Percentiles rank a stretch among this genome's conserved stretches.
phyloP scores from a whole-genome alignment of 2,329 filamentous ascomycete genomes.

The Chaetoscypha palmicola region DNA sequence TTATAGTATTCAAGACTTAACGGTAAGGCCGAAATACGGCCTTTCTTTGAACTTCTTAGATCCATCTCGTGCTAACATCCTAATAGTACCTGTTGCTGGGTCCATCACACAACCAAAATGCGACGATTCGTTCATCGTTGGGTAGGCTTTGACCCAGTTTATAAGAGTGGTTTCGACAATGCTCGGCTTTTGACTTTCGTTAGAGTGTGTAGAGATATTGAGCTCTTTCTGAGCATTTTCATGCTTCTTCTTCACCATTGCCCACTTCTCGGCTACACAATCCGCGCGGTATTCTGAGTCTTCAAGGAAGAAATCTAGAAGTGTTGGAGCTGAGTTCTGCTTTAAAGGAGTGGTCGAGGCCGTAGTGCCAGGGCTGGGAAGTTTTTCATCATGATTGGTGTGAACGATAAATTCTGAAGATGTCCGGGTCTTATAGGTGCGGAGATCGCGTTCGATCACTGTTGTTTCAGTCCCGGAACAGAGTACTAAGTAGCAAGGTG shows the following conservation, averaged over 20 bases:
- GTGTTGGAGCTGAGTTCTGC: too few species aligned
- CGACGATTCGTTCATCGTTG: conserved; percentile 49
- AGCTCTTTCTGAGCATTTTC: conserved; percentile 1
- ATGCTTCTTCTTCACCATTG: conserved; percentile 23
- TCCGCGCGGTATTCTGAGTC: conserved; percentile 31
- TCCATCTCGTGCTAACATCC: conserved; percentile 34
- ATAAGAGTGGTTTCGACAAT: conserved; percentile 33
- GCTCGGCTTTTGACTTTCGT: conserved; percentile 13
- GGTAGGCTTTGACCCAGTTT: conserved; percentile 43
- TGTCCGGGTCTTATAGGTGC: conserved; percentile 33
- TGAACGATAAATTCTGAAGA: conserved; percentile 4
- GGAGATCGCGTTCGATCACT: conserved; percentile 50
- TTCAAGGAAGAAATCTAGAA: conserved; percentile 21
- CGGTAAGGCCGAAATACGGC: background rate
- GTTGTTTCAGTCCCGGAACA: conserved; percentile 41
- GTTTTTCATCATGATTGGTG: conserved; percentile 5
- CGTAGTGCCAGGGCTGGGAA: background rate
- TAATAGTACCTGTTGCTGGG: conserved; percentile 39
- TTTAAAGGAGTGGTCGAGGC: too few species aligned
- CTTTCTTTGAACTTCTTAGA: background rate
- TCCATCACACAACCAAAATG: conserved; percentile 55
- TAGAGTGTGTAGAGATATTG: background rate
- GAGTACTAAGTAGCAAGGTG: conserved; percentile 51
- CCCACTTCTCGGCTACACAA: conserved; percentile 36
- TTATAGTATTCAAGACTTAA: background rate